These are phyloP conservation scores for Allium cepa DNA, from an alignment of 106 monocot genomes.

Conservation along the genomic window DNA sequence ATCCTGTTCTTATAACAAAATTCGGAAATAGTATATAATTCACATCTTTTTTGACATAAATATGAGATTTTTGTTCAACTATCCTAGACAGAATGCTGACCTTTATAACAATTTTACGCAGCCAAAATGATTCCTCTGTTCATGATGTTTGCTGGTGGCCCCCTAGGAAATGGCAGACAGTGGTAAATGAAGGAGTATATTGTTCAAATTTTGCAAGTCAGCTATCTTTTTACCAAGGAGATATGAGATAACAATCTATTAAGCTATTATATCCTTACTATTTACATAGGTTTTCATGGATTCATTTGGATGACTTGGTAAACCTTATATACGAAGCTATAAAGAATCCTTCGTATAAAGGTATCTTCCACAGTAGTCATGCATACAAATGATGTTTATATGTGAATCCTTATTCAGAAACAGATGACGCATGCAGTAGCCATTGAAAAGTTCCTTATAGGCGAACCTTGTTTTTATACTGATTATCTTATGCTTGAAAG, in stretches of 20 bases:
- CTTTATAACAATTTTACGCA: conserved; percentile 19
- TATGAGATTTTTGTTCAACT: neutral
- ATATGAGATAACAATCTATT: neutral
- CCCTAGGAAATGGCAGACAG: conserved; percentile 66
- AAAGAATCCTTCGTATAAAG: conserved; percentile 70
- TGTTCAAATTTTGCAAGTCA: neutral
- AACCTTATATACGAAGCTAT: conserved; percentile 69
- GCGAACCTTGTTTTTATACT: too few relatives aligned
- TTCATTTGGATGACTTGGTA: conserved; percentile 81
- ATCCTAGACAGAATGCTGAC: neutral
- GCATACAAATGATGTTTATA: too few relatives aligned
- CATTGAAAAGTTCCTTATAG: too few relatives aligned
- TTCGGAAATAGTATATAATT: neutral
- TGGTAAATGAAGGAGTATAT: conserved; percentile 31
- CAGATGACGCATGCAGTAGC: too few relatives aligned
- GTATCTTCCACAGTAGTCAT: conserved; percentile 9
- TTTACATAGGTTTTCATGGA: conserved; percentile 81
- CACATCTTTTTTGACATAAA: too few relatives aligned
- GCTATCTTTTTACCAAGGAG: neutral
- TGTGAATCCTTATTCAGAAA: too few relatives aligned
- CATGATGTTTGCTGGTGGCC: conserved; percentile 87
- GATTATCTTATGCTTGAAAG: too few relatives aligned
- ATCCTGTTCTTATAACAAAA: neutral
- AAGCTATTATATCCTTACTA: neutral
- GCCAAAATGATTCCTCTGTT: conserved; percentile 91